Percentiles rank a stretch among this genome's conserved stretches.
Evolutionary conservation across 805 yeast genomes (phyloP).

Genomic region (Tanozyma kutaoensis): DNA sequence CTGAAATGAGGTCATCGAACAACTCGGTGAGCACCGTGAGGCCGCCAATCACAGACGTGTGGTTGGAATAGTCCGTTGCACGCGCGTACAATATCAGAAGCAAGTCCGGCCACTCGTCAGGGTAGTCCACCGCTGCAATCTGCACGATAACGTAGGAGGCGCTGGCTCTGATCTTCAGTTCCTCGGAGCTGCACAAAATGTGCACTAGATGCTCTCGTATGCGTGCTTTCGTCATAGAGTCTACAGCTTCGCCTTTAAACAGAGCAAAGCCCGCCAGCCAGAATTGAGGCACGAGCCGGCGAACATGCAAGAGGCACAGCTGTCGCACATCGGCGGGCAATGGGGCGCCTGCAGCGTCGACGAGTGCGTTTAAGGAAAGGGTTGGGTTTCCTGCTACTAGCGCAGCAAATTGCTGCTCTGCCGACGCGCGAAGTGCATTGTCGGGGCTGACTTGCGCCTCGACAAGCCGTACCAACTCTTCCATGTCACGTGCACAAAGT

Average conservation of each 20-base stretch:
- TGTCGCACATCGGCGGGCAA: too few species aligned
- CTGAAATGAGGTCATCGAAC: slow-evolving; percentile 76
- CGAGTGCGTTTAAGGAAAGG: too few species aligned
- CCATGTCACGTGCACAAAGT: too few species aligned
- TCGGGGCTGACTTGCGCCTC: slow-evolving; percentile 28
- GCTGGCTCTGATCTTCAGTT: slow-evolving; percentile 50
- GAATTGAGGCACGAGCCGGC: slow-evolving; percentile 51
- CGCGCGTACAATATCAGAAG: slow-evolving; percentile 32
- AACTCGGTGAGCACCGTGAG: slow-evolving; percentile 57
- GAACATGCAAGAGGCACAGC: slow-evolving; percentile 51
- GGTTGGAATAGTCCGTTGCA: slow-evolving; percentile 16
- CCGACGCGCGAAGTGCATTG: slow-evolving; percentile 33
- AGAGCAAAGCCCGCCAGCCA: slow-evolving; percentile 83
- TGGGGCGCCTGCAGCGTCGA: too few species aligned
- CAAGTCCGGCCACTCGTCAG: slow-evolving; percentile 90
- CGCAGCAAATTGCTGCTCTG: slow-evolving; percentile 37
- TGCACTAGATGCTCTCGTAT: slow-evolving; percentile 39
- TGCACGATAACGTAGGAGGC: slow-evolving; percentile 69
- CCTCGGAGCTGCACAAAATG: slow-evolving; percentile 27
- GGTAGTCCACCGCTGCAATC: slow-evolving; percentile 80
- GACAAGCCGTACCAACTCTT: slow-evolving; percentile 7
- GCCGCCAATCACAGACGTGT: slow-evolving; percentile 35
- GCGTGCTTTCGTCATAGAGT: slow-evolving; percentile 33
- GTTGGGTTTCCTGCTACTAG: slow-evolving; percentile 38
- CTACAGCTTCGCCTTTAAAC: slow-evolving; percentile 53